Evolutionary conservation across 2,329 filamentous ascomycete genomes (phyloP).

Genomic region (Aphanoascus verrucosus): DNA sequence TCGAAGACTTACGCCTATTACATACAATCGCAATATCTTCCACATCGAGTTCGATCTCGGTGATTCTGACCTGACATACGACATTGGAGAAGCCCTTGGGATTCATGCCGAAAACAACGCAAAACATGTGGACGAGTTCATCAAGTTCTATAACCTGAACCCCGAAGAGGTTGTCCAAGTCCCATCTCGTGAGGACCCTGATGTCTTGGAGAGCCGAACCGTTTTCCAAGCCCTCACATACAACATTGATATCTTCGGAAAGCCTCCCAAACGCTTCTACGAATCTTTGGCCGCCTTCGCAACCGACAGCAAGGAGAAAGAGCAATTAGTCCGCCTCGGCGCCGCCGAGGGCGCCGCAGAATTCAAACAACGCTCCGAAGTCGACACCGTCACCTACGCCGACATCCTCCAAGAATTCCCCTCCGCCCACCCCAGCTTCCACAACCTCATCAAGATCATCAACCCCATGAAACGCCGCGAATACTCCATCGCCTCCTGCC

Average conservation of each 20-base stretch:
- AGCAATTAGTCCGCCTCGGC: constrained; percentile 63
- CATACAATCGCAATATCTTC: constrained; percentile 98
- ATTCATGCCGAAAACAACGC: constrained; percentile 92
- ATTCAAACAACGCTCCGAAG: constrained; percentile 84
- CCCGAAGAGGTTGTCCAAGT: constrained; percentile 81
- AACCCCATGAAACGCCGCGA: constrained; percentile 89
- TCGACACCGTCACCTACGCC: constrained; percentile 82
- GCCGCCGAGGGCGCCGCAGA: constrained; percentile 71
- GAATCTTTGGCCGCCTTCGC: constrained; percentile 82
- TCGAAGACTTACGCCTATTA: constrained; percentile 73
- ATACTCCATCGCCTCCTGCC: constrained; percentile 97
- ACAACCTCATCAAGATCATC: constrained; percentile 79
- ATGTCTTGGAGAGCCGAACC: constrained; percentile 72
- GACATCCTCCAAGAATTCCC: constrained; percentile 82
- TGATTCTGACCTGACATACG: constrained; percentile 80
- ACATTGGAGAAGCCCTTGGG: constrained; percentile 92
- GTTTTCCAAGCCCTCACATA: constrained; percentile 84
- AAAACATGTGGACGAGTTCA: constrained; percentile 68
- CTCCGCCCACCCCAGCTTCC: constrained; percentile 78
- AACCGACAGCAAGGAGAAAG: constrained; percentile 69
- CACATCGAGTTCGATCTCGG: constrained; percentile 98
- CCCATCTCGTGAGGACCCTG: constrained; percentile 66
- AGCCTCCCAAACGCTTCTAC: constrained; percentile 96
- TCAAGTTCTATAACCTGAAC: constrained; percentile 77
- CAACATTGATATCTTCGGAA: constrained; percentile 93